Conservation (phyloP, 2,329 filamentous ascomycete genomes). For the Sarocladiaceae sp. region DNA sequence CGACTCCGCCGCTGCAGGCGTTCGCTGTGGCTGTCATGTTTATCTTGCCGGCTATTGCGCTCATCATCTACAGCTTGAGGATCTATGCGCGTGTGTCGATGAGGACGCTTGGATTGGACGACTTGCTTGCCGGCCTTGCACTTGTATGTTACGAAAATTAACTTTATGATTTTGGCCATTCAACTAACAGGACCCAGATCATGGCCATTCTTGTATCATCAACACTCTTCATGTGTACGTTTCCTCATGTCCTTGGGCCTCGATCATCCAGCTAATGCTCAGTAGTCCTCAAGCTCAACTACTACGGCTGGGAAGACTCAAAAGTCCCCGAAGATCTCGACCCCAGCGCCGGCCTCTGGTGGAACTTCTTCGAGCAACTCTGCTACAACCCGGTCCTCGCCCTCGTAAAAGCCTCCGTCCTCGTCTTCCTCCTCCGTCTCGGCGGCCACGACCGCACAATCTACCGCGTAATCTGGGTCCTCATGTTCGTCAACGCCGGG, state of each 20-base stretch:
- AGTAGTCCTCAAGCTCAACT: conserved; percentile 25
- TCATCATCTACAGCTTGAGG: conserved; percentile 18
- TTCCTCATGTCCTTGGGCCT: not conserved
- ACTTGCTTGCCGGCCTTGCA: conserved; percentile 21
- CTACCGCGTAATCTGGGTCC: conserved; percentile 16
- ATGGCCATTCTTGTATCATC: conserved; percentile 16
- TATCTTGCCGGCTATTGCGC: conserved; percentile 21
- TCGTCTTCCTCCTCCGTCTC: conserved; percentile 41
- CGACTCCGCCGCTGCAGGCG: conserved; percentile 23
- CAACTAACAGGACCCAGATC: conserved; percentile 9
- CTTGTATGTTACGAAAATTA: conserved; percentile 18
- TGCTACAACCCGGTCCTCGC: conserved; percentile 42
- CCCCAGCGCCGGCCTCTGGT: conserved; percentile 19
- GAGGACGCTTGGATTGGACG: conserved; percentile 22
- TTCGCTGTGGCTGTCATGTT: conserved; percentile 23
- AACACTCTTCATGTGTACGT: conserved; percentile 22
- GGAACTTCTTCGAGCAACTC: conserved; percentile 34
- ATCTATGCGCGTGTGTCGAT: conserved; percentile 19
- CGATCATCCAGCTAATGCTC: too few species aligned
- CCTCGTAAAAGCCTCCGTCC: conserved; percentile 39
- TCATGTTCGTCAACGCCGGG: conserved; percentile 30
- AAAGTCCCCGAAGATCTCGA: conserved; percentile 14
- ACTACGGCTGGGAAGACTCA: conserved; percentile 22
- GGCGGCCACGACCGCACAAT: conserved; percentile 29
- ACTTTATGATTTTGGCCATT: too few species aligned